These are phyloP conservation scores for Myrica gale DNA, from an alignment of 306 rosid genomes.

Conservation along the genomic window DNA sequence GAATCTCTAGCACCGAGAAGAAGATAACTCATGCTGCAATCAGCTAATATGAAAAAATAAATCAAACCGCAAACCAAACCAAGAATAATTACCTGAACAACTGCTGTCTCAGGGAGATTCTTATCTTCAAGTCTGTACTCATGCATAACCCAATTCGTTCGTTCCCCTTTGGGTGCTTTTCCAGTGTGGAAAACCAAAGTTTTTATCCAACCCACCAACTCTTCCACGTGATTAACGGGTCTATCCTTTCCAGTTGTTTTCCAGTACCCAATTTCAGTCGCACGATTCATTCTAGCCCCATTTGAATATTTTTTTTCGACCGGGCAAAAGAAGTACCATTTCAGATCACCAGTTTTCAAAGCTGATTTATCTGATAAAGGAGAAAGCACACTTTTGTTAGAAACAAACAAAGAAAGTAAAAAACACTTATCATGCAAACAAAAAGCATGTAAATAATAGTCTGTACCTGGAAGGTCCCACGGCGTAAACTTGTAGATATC, in stretches of 20 bases:
- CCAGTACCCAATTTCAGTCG: conserved; percentile 65
- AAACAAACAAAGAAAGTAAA: conserved; percentile 9
- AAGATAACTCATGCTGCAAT: neutral
- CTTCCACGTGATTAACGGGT: conserved; percentile 25
- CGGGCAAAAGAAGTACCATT: conserved; percentile 75
- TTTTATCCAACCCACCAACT: conserved; percentile 57
- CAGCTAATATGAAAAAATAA: neutral
- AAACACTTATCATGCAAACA: neutral
- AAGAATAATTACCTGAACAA: conserved; percentile 45
- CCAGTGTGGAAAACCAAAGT: conserved; percentile 69
- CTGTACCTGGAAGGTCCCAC: conserved; percentile 78
- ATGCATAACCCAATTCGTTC: conserved; percentile 92
- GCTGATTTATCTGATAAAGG: conserved; percentile 46
- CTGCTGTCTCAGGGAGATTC: conserved; percentile 26
- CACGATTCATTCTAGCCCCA: conserved; percentile 60
- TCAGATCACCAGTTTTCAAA: conserved; percentile 50
- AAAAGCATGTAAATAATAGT: neutral
- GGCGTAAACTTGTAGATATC: conserved; percentile 65
- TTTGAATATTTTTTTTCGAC: conserved; percentile 51
- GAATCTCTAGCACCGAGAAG: too few species aligned
- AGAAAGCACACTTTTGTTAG: neutral
- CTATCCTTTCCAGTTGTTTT: conserved; percentile 70
- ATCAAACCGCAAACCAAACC: neutral
- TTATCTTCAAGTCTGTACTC: conserved; percentile 68
- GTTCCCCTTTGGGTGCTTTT: conserved; percentile 50